Evolutionary conservation across 2,329 filamentous ascomycete species (phyloP), one percentile per base, ranked within the genome.

Genomic region (Fusarium buxicola): DNA sequence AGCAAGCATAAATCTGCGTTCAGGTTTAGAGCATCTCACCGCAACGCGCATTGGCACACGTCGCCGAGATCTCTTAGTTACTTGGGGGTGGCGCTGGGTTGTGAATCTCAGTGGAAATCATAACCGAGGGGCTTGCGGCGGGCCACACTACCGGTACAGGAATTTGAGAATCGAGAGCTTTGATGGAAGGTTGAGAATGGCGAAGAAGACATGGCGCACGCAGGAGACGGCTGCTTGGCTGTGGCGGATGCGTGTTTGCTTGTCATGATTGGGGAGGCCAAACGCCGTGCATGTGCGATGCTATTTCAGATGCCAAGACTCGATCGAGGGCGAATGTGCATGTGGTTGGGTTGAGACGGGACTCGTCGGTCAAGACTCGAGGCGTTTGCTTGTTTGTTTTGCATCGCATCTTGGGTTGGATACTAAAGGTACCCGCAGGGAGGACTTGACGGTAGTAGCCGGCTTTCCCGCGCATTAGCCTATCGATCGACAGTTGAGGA

Each of bases 1-100:
- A 52, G 41, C 60, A 30, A 47, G 24, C 60, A 58, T 51, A 47
- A 65, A 41, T 53, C 60, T 61, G 56, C 47, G 56, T 56, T 46
- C 41, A 45, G 36, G 34, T 32, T 13, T 35, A 30, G 30, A n/a
- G 16, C 12, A 39, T 15, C 32, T 41, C 35, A 58, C 61, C 61
- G 36, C 25, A 54, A 50, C 39, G 30, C 28, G 46, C 27, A 24
- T 39, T 12, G 38, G 10, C 12, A 24, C 31, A 16, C 32, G 38
- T n/a, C n/a, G 30, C n/a, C n/a, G 21, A 21, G 21, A 21, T 21
- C 21, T 21, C 21, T n/a, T n/a, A n/a, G n/a, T n/a, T n/a, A n/a
- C n/a, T n/a, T n/a, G n/a, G n/a, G n/a, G n/a, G n/a, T n/a, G n/a
- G n/a, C n/a, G n/a, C n/a, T n/a, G n/a, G n/a, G n/a, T n/a, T n/a